Evolutionary conservation across 1,284 basidiomycete genomes (phyloP), one percentile per base, ranked within the genome.

Genomic region (Porodaedalea pini): DNA sequence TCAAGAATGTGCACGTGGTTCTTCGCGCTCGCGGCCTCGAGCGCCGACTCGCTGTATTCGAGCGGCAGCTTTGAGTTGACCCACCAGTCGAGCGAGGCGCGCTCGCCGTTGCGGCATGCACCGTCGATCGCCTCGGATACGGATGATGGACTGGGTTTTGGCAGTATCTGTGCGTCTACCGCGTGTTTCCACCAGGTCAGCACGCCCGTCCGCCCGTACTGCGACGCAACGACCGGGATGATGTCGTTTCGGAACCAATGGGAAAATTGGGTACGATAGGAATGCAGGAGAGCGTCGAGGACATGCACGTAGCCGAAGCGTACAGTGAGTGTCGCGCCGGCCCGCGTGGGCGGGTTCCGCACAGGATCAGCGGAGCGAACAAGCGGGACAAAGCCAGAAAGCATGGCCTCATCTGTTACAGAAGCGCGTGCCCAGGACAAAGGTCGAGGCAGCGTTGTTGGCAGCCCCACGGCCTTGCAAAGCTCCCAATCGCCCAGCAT

Each of bases 401-500:
- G 76, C 66, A 90, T 81, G 19, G 85, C 82, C 59, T 81, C 72
- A 70, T 92, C 90, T 11, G 81, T 82, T 17, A 71, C 67, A 21
- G 83, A 82, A 4, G 90, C 87, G 40, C 79, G 78, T 36, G 73
- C 74, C 91, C 90, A 93, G 19, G 85, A 82, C 3, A 75, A 70
- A 6, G 90, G 89, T 21, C 76, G 77, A 2, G 80, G 71, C 1
- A 92, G 68, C 23, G 82, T 82, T 2, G 87, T 88, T 15, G 85
- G 86, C 1, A 91, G 71, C 25, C 85, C 83, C 29, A 92, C 80
- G 8, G 90, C 85, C 59, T 82, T 84, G 19, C 84, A 78, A 15
- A 93, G 81, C 64, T 91, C 88, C 87, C 90, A 93, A 67, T 90
- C 86, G 11, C 83, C 86, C 8, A 90, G 70, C 63, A 83, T 79